Conservation (phyloP, 2,329 filamentous ascomycete species). For the Davidsoniella virescens region DNA sequence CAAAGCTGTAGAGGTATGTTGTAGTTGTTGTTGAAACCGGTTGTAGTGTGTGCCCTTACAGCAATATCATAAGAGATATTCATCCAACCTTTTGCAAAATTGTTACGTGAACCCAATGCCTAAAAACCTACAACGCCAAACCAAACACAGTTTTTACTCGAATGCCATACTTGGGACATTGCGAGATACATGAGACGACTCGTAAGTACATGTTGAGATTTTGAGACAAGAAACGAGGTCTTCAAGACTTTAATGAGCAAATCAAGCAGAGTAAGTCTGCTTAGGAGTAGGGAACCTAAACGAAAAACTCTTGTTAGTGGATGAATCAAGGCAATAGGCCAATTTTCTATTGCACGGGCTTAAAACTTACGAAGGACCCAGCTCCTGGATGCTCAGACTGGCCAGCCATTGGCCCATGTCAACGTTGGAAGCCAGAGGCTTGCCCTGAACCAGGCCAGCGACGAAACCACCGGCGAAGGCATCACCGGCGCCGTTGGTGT, state of each 20-base stretch:
- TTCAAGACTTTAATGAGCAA: neutral
- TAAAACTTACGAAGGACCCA: conserved; percentile 77
- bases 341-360: neutral
- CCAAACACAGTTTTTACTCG: neutral
- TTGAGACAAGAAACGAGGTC: conserved; percentile 1
- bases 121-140: conserved; percentile 13
- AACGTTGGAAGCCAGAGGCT: conserved; percentile 59
- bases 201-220: conserved; percentile 12
- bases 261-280: conserved; percentile 46
- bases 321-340: neutral
- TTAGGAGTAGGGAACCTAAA: conserved; percentile 66
- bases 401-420: conserved; percentile 97
- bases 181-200: neutral
- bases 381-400: conserved; percentile 80
- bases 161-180: too few relatives aligned
- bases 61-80: conserved; percentile 1
- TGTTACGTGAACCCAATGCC: conserved; percentile 10
- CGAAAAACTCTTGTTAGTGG: conserved; percentile 3
- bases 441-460: conserved; percentile 74
- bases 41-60: conserved; percentile 17
- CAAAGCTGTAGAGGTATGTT: conserved; percentile 2
- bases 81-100: conserved; percentile 10
- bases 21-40: conserved; percentile 38
- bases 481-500: conserved; percentile 94
- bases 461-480: conserved; percentile 91